phyloP scores from a whole-genome alignment of 1,139 yeast genomes.

The Hyphopichia buzzinii region DNA sequence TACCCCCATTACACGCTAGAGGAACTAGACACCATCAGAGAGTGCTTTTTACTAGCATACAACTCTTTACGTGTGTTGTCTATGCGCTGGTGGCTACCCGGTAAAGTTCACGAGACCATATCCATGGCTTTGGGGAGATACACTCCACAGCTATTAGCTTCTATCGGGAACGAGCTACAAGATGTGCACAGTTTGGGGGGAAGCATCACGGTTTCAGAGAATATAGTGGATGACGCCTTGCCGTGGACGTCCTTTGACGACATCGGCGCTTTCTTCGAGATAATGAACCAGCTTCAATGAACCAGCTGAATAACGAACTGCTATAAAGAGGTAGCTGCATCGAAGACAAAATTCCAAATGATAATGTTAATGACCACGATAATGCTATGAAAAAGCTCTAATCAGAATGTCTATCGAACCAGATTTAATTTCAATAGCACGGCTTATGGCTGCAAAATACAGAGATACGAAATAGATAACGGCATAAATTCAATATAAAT shows the following conservation, averaged over 20 bases:
- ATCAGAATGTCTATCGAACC: no score
- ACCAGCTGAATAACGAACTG: no score
- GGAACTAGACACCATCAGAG: conserved; percentile 43
- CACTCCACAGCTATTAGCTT: neutral
- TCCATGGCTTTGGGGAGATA: neutral
- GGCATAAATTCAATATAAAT: neutral
- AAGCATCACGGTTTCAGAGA: neutral
- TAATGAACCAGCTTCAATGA: no score
- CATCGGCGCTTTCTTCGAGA: neutral
- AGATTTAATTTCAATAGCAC: no score
- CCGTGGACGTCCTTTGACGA: conserved; percentile 3
- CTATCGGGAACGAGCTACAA: neutral
- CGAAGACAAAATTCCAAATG: no score
- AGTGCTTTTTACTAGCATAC: conserved; percentile 44
- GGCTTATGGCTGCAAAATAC: no score
- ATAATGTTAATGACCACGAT: no score
- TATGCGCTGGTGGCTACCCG: conserved; percentile 46
- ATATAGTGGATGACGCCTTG: neutral
- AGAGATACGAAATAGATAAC: neutral
- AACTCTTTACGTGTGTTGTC: conserved; percentile 47
- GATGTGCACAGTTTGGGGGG: neutral
- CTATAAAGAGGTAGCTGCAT: no score
- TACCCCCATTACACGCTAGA: conserved; percentile 10
- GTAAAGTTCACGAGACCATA: conserved; percentile 8
- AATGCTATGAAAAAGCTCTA: no score